Conservation (phyloP, 1,284 basidiomycete species). For the Ceratobasidium sp. region DNA sequence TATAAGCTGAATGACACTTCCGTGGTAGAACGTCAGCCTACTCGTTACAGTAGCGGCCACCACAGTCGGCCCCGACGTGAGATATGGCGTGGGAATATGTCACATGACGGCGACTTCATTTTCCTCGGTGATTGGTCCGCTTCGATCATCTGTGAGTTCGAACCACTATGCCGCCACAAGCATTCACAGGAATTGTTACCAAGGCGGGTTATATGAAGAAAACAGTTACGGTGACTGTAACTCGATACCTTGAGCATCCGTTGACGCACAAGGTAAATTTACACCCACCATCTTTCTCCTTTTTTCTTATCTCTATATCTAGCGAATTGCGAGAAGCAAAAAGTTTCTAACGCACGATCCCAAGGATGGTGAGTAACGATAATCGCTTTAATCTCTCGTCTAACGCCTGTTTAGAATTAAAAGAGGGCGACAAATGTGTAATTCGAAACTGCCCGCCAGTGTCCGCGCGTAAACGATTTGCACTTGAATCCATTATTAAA, state of each 20-base stretch:
- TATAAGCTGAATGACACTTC: too few relatives aligned
- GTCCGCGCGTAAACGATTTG: slow-evolving; percentile 81
- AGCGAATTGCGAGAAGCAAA: slow-evolving; percentile 78
- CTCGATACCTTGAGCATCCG: slow-evolving; percentile 74
- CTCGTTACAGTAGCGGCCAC: too few relatives aligned
- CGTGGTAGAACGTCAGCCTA: too few relatives aligned
- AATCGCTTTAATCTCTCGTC: slow-evolving; percentile 10
- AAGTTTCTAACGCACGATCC: slow-evolving; percentile 83
- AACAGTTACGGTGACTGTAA: slow-evolving; percentile 82
- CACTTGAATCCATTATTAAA: slow-evolving; percentile 71
- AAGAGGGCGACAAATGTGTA: slow-evolving; percentile 74
- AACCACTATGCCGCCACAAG: slow-evolving; percentile 76
- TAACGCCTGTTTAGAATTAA: slow-evolving; percentile 64
- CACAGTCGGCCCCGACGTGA: background rate
- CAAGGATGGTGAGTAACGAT: slow-evolving; percentile 65
- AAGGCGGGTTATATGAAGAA: slow-evolving; percentile 85
- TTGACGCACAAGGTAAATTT: slow-evolving; percentile 76
- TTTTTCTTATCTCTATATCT: background rate
- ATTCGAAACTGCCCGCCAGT: slow-evolving; percentile 84
- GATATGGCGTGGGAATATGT: background rate
- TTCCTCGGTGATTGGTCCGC: background rate
- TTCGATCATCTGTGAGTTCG: background rate
- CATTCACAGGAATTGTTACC: slow-evolving; percentile 76
- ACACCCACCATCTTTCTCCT: background rate
- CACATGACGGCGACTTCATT: background rate